A percentile compares a stretch with the other conserved stretches of the same genome.
These are phyloP conservation scores for Parathielavia hyrcaniae DNA, from an alignment of 495 filamentous ascomycete species.

Conservation along the genomic window DNA sequence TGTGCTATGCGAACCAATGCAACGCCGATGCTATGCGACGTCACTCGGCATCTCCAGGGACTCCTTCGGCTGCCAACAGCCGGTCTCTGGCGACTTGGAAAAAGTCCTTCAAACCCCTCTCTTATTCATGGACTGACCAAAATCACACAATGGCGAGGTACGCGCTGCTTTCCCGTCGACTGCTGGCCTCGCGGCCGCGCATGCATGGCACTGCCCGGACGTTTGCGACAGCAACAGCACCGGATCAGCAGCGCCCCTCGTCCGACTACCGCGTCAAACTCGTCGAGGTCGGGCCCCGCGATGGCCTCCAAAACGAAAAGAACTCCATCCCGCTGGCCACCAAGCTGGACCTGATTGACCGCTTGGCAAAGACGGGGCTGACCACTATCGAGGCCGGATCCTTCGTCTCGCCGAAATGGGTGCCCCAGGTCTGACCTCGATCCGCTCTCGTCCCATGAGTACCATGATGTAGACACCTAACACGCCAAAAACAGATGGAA, in stretches of 20 bases:
- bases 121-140: slow-evolving; percentile 19
- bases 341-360: slow-evolving; percentile 77
- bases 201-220: slow-evolving; percentile 17
- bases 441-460: not conserved
- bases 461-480: not conserved
- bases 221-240: slow-evolving; percentile 41
- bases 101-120: not conserved
- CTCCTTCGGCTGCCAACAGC: not conserved
- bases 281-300: slow-evolving; percentile 88
- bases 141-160: slow-evolving; percentile 24
- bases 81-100: not conserved
- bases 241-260: slow-evolving; percentile 29
- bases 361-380: slow-evolving; percentile 77
- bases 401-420: slow-evolving; percentile 96
- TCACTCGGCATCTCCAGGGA: slow-evolving; percentile 13
- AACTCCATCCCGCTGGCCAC: slow-evolving; percentile 68
- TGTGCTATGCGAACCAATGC: not conserved
- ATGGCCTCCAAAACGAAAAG: slow-evolving; percentile 96
- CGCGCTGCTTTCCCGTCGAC: slow-evolving; percentile 21
- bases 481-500: slow-evolving; percentile 62
- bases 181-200: slow-evolving; percentile 10
- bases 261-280: slow-evolving; percentile 54
- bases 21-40: slow-evolving; percentile 29
- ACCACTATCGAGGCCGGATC: slow-evolving; percentile 88
- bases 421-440: slow-evolving; percentile 66